Evolutionary conservation across 352 stramenopile species (phyloP).

Genomic region (Phytophthora cactorum): DNA sequence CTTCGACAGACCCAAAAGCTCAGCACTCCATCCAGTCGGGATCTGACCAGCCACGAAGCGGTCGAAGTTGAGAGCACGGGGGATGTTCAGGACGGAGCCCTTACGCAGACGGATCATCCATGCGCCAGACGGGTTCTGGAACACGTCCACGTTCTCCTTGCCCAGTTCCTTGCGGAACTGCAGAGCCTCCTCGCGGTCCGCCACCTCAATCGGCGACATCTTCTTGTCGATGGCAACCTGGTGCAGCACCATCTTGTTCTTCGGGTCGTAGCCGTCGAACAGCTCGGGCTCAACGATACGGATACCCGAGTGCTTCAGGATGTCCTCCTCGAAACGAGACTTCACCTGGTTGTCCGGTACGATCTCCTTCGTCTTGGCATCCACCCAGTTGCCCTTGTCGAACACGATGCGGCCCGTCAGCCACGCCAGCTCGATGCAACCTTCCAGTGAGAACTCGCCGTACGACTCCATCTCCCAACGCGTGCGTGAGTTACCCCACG

Average conservation of each 20-base stretch:
- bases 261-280: conserved; percentile 89
- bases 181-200: conserved; percentile 80
- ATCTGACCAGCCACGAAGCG: conserved; percentile 91
- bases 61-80: conserved; percentile 80
- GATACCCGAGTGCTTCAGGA: conserved; percentile 84
- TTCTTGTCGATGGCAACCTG: conserved; percentile 91
- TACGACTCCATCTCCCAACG: conserved; percentile 93
- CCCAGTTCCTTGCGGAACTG: conserved; percentile 83
- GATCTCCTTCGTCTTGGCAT: conserved; percentile 82
- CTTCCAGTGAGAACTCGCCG: conserved; percentile 90
- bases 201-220: conserved; percentile 87
- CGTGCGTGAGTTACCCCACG: conserved; percentile 86
- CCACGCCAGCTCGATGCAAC: conserved; percentile 90
- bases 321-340: conserved; percentile 78
- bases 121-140: conserved; percentile 62
- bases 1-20: conserved; percentile 82
- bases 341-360: conserved; percentile 86
- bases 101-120: conserved; percentile 90
- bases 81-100: conserved; percentile 84
- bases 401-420: conserved; percentile 84
- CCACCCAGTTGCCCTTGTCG: conserved; percentile 86
- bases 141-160: conserved; percentile 86
- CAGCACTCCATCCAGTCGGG: conserved; percentile 86
- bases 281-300: conserved; percentile 88
- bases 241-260: conserved; percentile 88